Base-by-base conservation (phyloP, 2,329 filamentous ascomycete species). In the Aureobasidium sp. region DNA sequence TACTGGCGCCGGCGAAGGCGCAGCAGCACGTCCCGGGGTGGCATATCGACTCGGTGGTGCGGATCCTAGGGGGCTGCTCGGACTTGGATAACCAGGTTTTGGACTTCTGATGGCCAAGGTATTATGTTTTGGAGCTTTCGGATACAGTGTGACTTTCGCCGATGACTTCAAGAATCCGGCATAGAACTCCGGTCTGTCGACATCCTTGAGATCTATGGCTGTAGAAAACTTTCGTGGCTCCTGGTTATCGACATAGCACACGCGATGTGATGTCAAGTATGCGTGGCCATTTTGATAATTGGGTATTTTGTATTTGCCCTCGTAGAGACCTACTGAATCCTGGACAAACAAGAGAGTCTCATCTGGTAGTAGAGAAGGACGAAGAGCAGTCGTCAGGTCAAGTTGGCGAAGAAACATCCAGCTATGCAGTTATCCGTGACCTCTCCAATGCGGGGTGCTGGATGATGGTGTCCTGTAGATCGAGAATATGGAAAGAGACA, bases 321-420 rank as follows among this genome's bases (percentile, higher is more conserved):
- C 91, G 78, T 99, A 99, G 64, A 99, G 81, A 68, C 94, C 94
- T 69, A 99, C 92, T 74, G 91, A 92, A 81, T 97, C 92, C 79
- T 97, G 93, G 62, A 99, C 93, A 77, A 96, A 97, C 63, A 99
- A 83, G 60, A 97, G 81, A 68, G 90, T 89, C 82, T 99, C 94
- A 81, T 97, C 94, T 71, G 91, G 89, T 67, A 96, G 84, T 73
- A 97, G 88, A 64, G 88, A 89, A 70, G 94, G 94, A 81, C 94
- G 89, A 73, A 97, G 84, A 73, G 94, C 94, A 78, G 93, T 96
- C 62, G 94, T 99, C 71, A 99, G 85, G 78, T 99, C 93, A 75
- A 97, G 84, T 70, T 89, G 86, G 82, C 95, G 93, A 82, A 97
- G 82, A 84, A 96, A 96, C 93, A 97, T 97, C 82, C 89, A 90